Base-by-base conservation (phyloP, 768 basidiomycete genomes). In the Hydnomerulius pinastri region DNA sequence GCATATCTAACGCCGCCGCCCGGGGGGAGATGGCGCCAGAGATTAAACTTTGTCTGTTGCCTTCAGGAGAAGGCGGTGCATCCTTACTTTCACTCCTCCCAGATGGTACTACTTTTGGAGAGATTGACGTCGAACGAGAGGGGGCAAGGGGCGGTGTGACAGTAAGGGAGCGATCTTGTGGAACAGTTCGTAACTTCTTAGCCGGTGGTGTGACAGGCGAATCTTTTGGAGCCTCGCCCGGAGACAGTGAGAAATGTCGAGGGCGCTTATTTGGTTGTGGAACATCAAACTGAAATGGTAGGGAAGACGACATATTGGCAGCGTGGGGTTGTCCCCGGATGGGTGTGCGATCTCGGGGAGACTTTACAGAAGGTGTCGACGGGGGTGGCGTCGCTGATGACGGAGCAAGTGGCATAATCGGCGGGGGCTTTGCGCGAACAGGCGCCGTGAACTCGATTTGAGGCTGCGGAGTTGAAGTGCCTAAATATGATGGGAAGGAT, bases 381-480 rank as follows among this genome's bases (percentile, higher is more conserved):
- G 60, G 58, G 23, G 48, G 64, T 41, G 62, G 65, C 24, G 57
- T 60, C 23, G 67, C 64, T 27, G 64, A 65, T 20, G 50, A 50
- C 23, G 51, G 50, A 41, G 61, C 51, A 18, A 57, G 48, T 4
- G 64, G 70, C 4, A 59, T 35, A 28, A 81, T 79, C 2, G 74
- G 69, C 28, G 72, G 65, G 3, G 78, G 77, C 60, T 80, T 80
- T n/a, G 61, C 62, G 21, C 71, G 71, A 39, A 57, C 45, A 40
- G 59, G 54, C 11, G 59, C 50, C 40, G 39, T 48, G 33, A 53
- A 39, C 36, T 48, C 43, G 23, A 45, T 37, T 15, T 52, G 50
- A n/a, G 57, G 54, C 28, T 65, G 67, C 9, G 82, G 82, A 4
- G 82, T 84, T 2, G 82, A 85, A 23, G 80, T 82, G 27, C 67